A percentile compares a stretch with the other conserved stretches of the same genome.
phyloP scores from a whole-genome alignment of 441 rosid genomes.

The Jatropha multifida region DNA sequence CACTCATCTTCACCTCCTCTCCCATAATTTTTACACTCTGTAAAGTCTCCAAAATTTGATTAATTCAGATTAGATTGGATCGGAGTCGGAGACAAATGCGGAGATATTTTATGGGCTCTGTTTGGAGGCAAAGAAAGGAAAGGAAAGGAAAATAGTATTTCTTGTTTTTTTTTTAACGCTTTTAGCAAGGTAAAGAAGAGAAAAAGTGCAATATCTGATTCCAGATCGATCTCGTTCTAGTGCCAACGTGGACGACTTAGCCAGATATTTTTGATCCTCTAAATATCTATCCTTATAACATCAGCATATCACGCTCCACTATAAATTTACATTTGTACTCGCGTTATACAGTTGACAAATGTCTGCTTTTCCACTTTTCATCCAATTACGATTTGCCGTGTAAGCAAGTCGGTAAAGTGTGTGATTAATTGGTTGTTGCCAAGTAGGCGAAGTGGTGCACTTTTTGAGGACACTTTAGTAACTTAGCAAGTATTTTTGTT shows the following conservation, averaged over 20 bases:
- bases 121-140: constrained; percentile 26
- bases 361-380: background rate
- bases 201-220: constrained; percentile 61
- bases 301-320: constrained; percentile 14
- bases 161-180: background rate
- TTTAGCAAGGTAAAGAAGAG: constrained; percentile 1
- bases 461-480: constrained; percentile 36
- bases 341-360: background rate
- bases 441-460: constrained; percentile 25
- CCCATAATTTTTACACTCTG: constrained; percentile 43
- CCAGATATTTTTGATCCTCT: constrained; percentile 75
- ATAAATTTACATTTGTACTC: background rate
- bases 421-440: constrained; percentile 17
- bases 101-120: constrained; percentile 29
- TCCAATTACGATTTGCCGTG: constrained; percentile 16
- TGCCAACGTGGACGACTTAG: constrained; percentile 80
- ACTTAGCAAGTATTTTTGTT: background rate
- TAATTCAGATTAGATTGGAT: constrained; percentile 17
- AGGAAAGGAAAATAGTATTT: constrained; percentile 6
- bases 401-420: background rate
- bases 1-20: constrained; percentile 73
- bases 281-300: constrained; percentile 35
- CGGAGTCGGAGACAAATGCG: constrained; percentile 21
- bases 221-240: constrained; percentile 41
- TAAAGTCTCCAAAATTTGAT: background rate